Conservation (phyloP, 179 eudicot species). For the Beta lomatogona region DNA sequence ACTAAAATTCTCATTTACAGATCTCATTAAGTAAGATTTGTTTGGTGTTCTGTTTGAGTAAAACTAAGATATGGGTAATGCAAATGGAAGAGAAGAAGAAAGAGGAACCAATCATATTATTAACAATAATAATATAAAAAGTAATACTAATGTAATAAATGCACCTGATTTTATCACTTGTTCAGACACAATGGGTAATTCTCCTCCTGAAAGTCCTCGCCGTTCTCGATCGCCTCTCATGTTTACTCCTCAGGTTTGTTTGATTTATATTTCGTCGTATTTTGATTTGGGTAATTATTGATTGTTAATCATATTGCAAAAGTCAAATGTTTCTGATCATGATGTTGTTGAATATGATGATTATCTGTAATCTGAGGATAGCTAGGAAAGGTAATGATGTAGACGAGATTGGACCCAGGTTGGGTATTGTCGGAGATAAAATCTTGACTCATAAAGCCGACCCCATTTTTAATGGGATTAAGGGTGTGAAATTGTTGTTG, state of each 20-base stretch:
- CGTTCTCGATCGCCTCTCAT: constrained; percentile 55
- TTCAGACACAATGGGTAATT: constrained; percentile 47
- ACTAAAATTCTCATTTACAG: background rate
- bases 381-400: too few relatives aligned
- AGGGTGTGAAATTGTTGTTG: background rate
- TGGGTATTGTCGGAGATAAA: too few relatives aligned
- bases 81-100: constrained; percentile 50
- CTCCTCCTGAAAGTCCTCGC: constrained; percentile 52
- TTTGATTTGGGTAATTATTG: background rate
- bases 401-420: too few relatives aligned
- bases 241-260: constrained; percentile 62
- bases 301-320: background rate
- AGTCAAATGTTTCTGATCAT: background rate
- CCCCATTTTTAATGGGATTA: background rate
- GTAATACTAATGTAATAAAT: background rate
- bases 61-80: constrained; percentile 45
- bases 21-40: background rate
- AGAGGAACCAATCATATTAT: background rate
- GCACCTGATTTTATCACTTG: constrained; percentile 26
- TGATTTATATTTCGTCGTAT: background rate
- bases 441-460: too few relatives aligned
- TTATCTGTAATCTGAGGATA: background rate
- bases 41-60: background rate
- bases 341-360: background rate
- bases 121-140: too few relatives aligned